These are phyloP conservation scores for Pisolithus marmoratus DNA, from an alignment of 768 basidiomycete genomes.

Conservation along the genomic window DNA sequence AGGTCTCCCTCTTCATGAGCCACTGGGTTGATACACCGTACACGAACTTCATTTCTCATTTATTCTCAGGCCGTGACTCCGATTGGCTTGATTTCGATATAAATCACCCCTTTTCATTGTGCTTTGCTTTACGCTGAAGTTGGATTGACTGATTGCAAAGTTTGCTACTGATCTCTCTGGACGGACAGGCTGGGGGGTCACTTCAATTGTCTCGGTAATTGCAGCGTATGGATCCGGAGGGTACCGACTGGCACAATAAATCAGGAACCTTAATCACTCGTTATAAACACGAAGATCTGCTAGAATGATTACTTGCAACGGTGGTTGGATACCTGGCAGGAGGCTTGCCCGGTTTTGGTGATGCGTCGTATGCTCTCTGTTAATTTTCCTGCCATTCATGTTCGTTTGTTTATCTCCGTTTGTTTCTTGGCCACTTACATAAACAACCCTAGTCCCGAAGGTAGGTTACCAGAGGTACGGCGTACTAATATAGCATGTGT, in stretches of 20 bases:
- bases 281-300: background rate
- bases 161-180: background rate
- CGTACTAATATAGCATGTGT: no score
- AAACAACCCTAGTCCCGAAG: constrained; percentile 10
- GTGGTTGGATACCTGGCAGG: background rate
- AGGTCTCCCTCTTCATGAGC: background rate
- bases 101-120: background rate
- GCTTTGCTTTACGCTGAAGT: no score
- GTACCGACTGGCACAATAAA: background rate
- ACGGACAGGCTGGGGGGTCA: background rate
- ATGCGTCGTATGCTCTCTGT: background rate
- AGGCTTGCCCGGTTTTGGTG: background rate
- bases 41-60: background rate
- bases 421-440: background rate
- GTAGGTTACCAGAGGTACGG: constrained; percentile 28
- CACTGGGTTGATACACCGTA: background rate
- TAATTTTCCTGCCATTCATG: constrained; percentile 9
- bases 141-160: background rate
- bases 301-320: background rate
- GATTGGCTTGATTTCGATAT: background rate
- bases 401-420: constrained; percentile 2
- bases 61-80: background rate
- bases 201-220: background rate
- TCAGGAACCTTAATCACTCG: background rate
- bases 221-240: background rate